Percentiles rank a stretch among this genome's conserved stretches.
phyloP scores from a whole-genome alignment of 2,329 filamentous ascomycete genomes.

The Talaromyces sp. region DNA sequence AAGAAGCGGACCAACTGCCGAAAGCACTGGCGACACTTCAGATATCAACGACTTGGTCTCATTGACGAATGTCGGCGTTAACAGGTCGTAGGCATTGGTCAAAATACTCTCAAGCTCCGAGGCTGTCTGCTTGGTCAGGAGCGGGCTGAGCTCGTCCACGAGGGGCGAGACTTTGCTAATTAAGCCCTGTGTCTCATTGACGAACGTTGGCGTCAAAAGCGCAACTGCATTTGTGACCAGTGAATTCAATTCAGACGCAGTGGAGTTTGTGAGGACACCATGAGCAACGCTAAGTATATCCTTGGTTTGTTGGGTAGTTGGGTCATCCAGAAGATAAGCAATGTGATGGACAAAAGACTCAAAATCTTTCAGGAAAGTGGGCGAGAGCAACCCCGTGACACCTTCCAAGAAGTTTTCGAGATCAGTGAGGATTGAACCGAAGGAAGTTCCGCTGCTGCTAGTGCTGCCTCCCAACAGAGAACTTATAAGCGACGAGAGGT shows the following conservation, averaged over 20 bases:
- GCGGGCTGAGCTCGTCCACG: constrained; percentile 16
- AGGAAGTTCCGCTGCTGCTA: not conserved
- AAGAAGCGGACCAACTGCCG: constrained; percentile 12
- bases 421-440: constrained; percentile 9
- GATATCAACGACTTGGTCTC: constrained; percentile 13
- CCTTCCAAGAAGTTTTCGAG: constrained; percentile 8
- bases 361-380: constrained; percentile 24
- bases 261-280: constrained; percentile 6
- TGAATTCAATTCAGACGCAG: constrained; percentile 2
- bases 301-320: constrained; percentile 27
- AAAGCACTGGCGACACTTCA: constrained; percentile 16
- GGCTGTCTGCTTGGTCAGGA: constrained; percentile 22
- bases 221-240: constrained; percentile 5
- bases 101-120: constrained; percentile 16
- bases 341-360: constrained; percentile 30
- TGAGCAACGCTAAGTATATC: constrained; percentile 7
- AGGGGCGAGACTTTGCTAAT: constrained; percentile 13
- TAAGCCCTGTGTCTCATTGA: constrained; percentile 12
- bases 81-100: constrained; percentile 19
- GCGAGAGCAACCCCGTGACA: constrained; percentile 22
- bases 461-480: constrained; percentile 3
- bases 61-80: constrained; percentile 18
- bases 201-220: constrained; percentile 16
- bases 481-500: constrained; percentile 3
- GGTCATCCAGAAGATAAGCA: constrained; percentile 27